phyloP scores from a whole-genome alignment of 805 yeast genomes.

The Yarrowia sp. region DNA sequence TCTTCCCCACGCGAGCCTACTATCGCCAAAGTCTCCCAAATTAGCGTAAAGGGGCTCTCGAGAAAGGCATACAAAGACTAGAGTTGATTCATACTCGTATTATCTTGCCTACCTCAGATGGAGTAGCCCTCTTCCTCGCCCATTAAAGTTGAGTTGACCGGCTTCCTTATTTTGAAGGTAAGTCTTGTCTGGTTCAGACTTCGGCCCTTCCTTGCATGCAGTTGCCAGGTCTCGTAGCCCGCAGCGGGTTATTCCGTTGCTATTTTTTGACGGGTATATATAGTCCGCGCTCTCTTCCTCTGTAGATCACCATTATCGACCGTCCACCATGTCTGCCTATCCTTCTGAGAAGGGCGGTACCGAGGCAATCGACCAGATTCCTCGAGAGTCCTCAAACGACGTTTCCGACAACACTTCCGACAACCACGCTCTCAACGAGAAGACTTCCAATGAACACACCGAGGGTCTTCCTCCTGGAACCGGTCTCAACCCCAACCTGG shows the following conservation, averaged over 20 bases:
- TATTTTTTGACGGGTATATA: not conserved
- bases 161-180: not conserved
- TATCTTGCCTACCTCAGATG: not conserved
- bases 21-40: not conserved
- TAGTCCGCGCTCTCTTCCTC: not conserved
- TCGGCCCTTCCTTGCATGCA: slow-evolving; percentile 14
- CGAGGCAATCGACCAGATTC: slow-evolving; percentile 1
- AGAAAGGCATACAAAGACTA: too few species aligned
- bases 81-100: not conserved
- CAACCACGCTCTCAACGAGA: not conserved
- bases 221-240: slow-evolving; percentile 1
- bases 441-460: slow-evolving; percentile 1
- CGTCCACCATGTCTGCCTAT: not conserved
- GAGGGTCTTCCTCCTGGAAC: not conserved
- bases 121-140: not conserved
- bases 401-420: slow-evolving; percentile 25
- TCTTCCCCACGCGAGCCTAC: slow-evolving; percentile 1
- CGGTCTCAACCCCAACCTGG: not conserved
- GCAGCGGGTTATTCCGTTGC: slow-evolving; percentile 22
- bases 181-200: slow-evolving; percentile 5
- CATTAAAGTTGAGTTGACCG: not conserved
- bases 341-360: slow-evolving; percentile 1
- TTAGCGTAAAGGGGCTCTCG: not conserved
- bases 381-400: not conserved
- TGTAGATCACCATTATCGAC: not conserved